phyloP scores from a whole-genome alignment of 1,139 yeast genomes.

The Zygosaccharomyces pseudobailii region DNA sequence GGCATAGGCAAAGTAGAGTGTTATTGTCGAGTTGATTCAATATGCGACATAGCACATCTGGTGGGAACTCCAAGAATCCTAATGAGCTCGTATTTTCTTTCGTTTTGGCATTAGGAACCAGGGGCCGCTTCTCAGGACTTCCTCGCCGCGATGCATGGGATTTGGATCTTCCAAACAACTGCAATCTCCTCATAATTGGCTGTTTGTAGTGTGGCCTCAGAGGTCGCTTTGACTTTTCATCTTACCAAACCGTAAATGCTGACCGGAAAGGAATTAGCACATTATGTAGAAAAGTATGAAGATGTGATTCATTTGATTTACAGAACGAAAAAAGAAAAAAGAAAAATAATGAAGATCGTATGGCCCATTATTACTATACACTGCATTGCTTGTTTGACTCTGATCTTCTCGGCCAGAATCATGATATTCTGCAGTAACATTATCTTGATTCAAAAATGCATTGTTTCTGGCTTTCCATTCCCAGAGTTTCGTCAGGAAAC shows the following conservation, averaged over 20 bases:
- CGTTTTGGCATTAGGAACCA: background rate
- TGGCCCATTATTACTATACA: no score
- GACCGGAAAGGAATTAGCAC: no score
- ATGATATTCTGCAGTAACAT: no score
- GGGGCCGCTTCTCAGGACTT: background rate
- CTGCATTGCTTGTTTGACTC: no score
- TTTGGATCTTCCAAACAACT: conserved; percentile 24
- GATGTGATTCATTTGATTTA: no score
- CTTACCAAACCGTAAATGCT: background rate
- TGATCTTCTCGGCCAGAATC: no score
- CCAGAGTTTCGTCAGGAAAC: no score
- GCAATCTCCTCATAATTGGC: conserved; percentile 24
- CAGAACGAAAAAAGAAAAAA: no score
- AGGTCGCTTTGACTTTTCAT: background rate
- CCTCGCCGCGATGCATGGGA: background rate
- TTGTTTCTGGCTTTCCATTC: no score
- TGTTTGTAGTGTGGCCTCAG: background rate
- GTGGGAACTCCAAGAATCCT: conserved; percentile 14
- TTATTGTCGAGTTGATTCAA: conserved; percentile 20
- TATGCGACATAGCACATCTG: conserved; percentile 20
- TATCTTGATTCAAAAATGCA: no score
- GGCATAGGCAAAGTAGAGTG: conserved; percentile 22
- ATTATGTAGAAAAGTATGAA: no score
- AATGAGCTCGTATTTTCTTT: background rate
- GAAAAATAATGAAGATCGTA: no score